Evolutionary conservation across 495 filamentous ascomycete species (phyloP), one percentile per base, ranked within the genome.

Genomic region (Jackrogersella minutella): DNA sequence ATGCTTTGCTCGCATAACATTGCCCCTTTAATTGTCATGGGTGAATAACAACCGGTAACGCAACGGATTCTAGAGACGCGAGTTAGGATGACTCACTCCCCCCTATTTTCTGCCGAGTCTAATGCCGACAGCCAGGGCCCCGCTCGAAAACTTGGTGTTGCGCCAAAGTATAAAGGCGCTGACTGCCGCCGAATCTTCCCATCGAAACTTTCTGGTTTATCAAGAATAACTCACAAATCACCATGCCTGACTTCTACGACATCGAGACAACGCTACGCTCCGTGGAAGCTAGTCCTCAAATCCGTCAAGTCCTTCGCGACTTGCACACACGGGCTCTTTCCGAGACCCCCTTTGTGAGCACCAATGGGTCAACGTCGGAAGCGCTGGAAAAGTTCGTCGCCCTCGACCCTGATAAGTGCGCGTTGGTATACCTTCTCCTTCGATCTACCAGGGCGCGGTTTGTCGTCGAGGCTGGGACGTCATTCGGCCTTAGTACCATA

Each of bases 401-500:
- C 0, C 70, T 86, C 0, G 83, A 85, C 13, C 58, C 80, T 17
- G 82, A 87, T 66, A 86, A 87, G 70, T 79, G 76, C 57, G 72
- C 80, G 0, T 78, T 85, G 55, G 64, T 80, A 2, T 86, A 86
- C 62, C 79, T 81, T 30, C 60, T 85, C 13, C 64, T 66, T 28
- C 65, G 65, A 16, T 69, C 78, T 14, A 79, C 75, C 16, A 74
- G 74, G 0, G 85, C 83, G 1, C 78, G 65, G 2, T 83, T 79
- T 24, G 72, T 86, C 33, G 81, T 87, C 16, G 86, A 88, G 58
- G 83, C 80, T 0, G 85, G 85, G 5, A 88, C 86, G 4, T 83
- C 80, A 49, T 87, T 82, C 54, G 85, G 86, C 10, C 84, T 88
- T 1, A 84, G 80, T 49, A 87, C 85, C 0, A 87, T 88, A 58